Base-by-base conservation (phyloP, 495 filamentous ascomycete genomes). In the Talaromyces wortmannii region DNA sequence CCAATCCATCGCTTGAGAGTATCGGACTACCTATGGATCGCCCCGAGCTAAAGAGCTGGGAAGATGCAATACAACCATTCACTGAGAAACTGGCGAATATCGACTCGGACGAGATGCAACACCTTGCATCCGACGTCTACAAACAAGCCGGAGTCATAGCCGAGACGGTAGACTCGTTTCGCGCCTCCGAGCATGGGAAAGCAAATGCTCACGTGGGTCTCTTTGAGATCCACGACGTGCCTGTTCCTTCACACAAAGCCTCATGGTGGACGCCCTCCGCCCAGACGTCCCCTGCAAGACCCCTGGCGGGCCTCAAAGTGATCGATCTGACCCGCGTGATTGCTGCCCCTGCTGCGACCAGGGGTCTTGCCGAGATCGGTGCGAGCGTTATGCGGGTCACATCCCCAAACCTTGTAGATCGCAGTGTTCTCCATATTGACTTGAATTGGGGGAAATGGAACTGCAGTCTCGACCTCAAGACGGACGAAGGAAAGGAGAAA, bases 381-480 rank as follows among this genome's bases (percentile, higher is more conserved):
- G 81, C 80, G 45, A 63, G 69, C 42, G 73, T 83, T 30, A 66
- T 84, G 56, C 83, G 83, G 56, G 67, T 87, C 43, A 84, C 82
- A 7, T 78, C 73, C 4, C 73, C 77, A 0, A 64, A 71, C 16
- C 65, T 85, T 23, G 74, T 76, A 7, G 83, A 87, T 46, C n/a
- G 78, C 6, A 63, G 63, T 0, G 56, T 60, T 12, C 59, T 83
- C 46, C 71, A 78, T 45, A 55, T 64, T 17, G 82, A 84, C 58
- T 63, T 81, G 3, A 81, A 76, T 61, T 75, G 72, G 63, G 82
- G 81, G 6, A 83, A 83, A 57, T 76, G 79, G 69, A 78, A 81
- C 53, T 62, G 69, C 8, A 61, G 67, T 32, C 61, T 83, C 2
- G 68, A 83, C 52, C 60, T 83, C n/a, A 73, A 73, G 48, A 66